Evolutionary conservation across 2,329 filamentous ascomycete genomes (phyloP).

Genomic region (Sporothrix pseudoabietina): DNA sequence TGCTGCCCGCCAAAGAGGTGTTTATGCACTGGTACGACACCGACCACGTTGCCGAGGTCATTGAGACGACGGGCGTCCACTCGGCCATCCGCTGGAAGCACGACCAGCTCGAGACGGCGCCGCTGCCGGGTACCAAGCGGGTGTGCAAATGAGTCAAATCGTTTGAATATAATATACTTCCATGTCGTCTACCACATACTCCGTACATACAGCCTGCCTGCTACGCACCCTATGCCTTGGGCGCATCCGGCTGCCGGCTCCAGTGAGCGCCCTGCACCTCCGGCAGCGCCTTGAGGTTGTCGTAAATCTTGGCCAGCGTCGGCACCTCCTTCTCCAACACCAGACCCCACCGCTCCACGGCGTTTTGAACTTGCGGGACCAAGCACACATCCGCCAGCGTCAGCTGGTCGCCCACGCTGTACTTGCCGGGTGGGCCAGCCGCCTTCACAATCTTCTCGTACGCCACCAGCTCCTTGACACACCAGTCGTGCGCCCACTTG

Average conservation of each 20-base stretch:
- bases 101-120: slow-evolving; percentile 32
- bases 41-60: slow-evolving; percentile 45
- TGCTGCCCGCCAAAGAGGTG: slow-evolving; percentile 37
- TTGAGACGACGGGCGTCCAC: slow-evolving; percentile 41
- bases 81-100: slow-evolving; percentile 42
- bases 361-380: slow-evolving; percentile 61
- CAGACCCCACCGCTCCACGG: slow-evolving; percentile 54
- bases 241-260: slow-evolving; percentile 53
- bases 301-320: slow-evolving; percentile 49
- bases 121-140: slow-evolving; percentile 39
- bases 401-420: slow-evolving; percentile 58
- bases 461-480: slow-evolving; percentile 56
- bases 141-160: background rate
- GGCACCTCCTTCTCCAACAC: slow-evolving; percentile 52
- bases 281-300: slow-evolving; percentile 50
- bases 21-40: slow-evolving; percentile 46
- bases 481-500: slow-evolving; percentile 55
- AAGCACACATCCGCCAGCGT: slow-evolving; percentile 62
- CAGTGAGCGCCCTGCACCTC: slow-evolving; percentile 58
- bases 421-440: slow-evolving; percentile 49
- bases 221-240: slow-evolving; percentile 1
- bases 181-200: background rate
- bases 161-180: slow-evolving; percentile 11
- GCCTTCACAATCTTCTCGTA: slow-evolving; percentile 53
- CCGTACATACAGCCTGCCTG: background rate